phyloP scores from a whole-genome alignment of 2,329 filamentous ascomycete genomes.

The Aureobasidium sp. region DNA sequence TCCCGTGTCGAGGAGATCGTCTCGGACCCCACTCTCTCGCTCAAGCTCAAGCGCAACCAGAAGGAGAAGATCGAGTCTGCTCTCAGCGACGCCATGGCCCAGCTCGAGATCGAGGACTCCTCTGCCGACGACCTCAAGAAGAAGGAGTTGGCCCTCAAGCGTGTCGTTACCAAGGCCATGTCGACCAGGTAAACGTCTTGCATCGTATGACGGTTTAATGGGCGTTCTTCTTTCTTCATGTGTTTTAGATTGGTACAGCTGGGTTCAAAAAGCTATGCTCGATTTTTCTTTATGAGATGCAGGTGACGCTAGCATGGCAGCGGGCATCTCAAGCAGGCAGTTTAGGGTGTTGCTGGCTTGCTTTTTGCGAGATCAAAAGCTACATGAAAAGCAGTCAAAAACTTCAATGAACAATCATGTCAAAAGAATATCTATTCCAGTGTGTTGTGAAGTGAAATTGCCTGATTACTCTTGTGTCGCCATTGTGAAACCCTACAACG shows the following conservation, averaged over 20 bases:
- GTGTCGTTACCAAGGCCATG: constrained; percentile 81
- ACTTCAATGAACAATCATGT: constrained; percentile 13
- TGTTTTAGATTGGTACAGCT: constrained; percentile 17
- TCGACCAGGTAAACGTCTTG: constrained; percentile 28
- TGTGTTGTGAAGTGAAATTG: neutral
- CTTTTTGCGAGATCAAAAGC: constrained; percentile 4
- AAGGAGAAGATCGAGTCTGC: constrained; percentile 99
- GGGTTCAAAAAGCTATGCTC: constrained; percentile 16
- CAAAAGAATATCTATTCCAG: neutral
- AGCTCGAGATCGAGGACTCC: constrained; percentile 92
- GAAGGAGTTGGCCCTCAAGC: constrained; percentile 98
- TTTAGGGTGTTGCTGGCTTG: constrained; percentile 6
- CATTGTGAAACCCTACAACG: neutral
- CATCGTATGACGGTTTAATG: constrained; percentile 18
- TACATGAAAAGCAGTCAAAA: constrained; percentile 13
- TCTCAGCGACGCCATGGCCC: constrained; percentile 93
- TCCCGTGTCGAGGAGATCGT: constrained; percentile 97
- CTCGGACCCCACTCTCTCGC: constrained; percentile 87
- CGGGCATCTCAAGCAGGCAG: constrained; percentile 12
- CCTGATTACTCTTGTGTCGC: neutral
- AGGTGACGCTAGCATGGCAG: constrained; percentile 6
- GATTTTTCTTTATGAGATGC: constrained; percentile 13
- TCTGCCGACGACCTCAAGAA: constrained; percentile 95
- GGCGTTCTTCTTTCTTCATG: constrained; percentile 19
- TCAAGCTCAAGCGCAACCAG: constrained; percentile 98